A percentile compares a stretch with the other conserved stretches of the same genome.
phyloP scores from a whole-genome alignment of 2,329 filamentous ascomycete species.

The Ilyonectria sp. region DNA sequence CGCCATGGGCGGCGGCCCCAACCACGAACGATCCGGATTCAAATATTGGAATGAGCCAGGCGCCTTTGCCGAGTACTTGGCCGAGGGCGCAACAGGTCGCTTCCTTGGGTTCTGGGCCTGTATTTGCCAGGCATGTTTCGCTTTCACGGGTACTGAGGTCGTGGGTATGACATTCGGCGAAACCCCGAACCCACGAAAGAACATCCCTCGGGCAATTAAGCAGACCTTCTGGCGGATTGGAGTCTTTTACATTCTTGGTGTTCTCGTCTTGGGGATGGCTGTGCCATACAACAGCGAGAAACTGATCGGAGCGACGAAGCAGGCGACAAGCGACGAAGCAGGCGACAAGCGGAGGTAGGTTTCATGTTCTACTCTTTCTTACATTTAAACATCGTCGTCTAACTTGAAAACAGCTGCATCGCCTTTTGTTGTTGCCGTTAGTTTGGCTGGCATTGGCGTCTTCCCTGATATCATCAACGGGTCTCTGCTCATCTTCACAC shows the following conservation, averaged over 20 bases:
- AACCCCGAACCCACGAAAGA: conserved; percentile 44
- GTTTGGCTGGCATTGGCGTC: conserved; percentile 36
- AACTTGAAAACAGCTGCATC: conserved; percentile 33
- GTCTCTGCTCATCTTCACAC: conserved; percentile 42
- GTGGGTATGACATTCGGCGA: conserved; percentile 41
- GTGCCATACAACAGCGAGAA: conserved; percentile 44
- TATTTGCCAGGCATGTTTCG: conserved; percentile 57
- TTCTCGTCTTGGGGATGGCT: conserved; percentile 44
- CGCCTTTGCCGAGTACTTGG: conserved; percentile 56
- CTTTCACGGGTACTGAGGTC: conserved; percentile 44
- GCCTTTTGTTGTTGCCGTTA: conserved; percentile 45
- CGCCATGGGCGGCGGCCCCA: conserved; percentile 57
- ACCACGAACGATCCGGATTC: conserved; percentile 57
- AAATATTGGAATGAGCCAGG: conserved; percentile 61
- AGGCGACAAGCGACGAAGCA: conserved; percentile 38
- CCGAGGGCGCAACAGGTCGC: conserved; percentile 51
- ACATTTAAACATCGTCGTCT: neutral
- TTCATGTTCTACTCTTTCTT: neutral
- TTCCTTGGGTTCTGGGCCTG: conserved; percentile 59
- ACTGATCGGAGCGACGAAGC: conserved; percentile 34
- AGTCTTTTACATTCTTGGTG: conserved; percentile 45
- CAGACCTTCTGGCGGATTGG: conserved; percentile 47
- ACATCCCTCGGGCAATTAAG: conserved; percentile 42
- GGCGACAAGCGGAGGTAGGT: conserved; percentile 33
- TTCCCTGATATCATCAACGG: conserved; percentile 45